Percentiles rank a stretch among this genome's conserved stretches.
phyloP scores from a whole-genome alignment of 2,329 filamentous ascomycete species.

The Ramularia endophylla region DNA sequence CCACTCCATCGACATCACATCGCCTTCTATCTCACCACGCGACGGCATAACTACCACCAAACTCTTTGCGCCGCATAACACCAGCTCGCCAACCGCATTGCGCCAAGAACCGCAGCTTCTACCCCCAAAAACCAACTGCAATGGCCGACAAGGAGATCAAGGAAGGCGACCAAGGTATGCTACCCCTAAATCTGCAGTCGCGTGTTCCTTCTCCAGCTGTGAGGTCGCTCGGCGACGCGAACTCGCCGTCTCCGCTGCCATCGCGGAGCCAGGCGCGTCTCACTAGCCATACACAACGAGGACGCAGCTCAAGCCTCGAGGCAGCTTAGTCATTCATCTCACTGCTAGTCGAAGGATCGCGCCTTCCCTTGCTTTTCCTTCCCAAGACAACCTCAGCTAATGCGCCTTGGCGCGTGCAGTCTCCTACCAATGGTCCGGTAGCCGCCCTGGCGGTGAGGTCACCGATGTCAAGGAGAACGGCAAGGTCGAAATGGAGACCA shows the following conservation, averaged over 20 bases:
- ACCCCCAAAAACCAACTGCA: slow-evolving; percentile 8
- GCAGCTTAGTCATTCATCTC: slow-evolving; percentile 22
- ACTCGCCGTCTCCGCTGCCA: slow-evolving; percentile 3
- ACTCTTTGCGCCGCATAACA: slow-evolving; percentile 9
- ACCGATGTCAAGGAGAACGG: slow-evolving; percentile 53
- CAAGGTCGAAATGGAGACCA: slow-evolving; percentile 55
- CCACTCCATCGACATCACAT: slow-evolving; percentile 3
- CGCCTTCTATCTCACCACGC: slow-evolving; percentile 13
- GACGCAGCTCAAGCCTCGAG: slow-evolving; percentile 2
- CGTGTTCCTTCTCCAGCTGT: slow-evolving; percentile 10
- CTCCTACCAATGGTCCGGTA: slow-evolving; percentile 56
- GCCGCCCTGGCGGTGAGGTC: slow-evolving; percentile 52
- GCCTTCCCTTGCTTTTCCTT: slow-evolving; percentile 1
- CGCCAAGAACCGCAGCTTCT: slow-evolving; percentile 14
- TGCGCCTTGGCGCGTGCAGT: slow-evolving; percentile 39
- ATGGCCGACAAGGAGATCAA: slow-evolving; percentile 46
- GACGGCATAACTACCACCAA: slow-evolving; percentile 15
- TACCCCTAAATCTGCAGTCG: slow-evolving; percentile 10
- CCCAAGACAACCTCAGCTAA: slow-evolving; percentile 7
- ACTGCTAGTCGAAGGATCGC: no score
- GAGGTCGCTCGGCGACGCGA: slow-evolving; percentile 11
- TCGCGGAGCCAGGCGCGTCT: slow-evolving; percentile 12
- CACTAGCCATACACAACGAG: slow-evolving; percentile 8
- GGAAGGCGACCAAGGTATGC: slow-evolving; percentile 38
- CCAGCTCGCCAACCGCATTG: slow-evolving; percentile 12